Evolutionary conservation across 1,139 yeast species (phyloP).

Genomic region (Pichia sp.): DNA sequence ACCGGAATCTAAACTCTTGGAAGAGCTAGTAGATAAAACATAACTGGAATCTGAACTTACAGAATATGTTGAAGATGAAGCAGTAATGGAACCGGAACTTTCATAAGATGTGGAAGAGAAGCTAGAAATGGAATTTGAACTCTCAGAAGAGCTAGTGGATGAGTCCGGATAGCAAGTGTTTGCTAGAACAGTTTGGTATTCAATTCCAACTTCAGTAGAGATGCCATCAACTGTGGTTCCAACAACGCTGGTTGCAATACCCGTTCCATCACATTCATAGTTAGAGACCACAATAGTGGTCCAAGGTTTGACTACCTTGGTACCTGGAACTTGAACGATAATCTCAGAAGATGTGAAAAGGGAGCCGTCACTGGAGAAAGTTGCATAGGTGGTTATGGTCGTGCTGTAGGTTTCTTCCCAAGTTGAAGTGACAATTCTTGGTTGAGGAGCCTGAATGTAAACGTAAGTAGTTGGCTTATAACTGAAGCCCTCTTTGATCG

Average conservation of each 20-base stretch:
- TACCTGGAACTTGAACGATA: conserved; percentile 1
- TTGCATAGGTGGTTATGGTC: background rate
- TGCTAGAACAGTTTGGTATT: background rate
- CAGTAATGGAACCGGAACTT: background rate
- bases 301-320: conserved; percentile 4
- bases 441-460: background rate
- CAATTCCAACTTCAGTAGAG: background rate
- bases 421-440: background rate
- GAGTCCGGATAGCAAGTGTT: conserved; percentile 1
- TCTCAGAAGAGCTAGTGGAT: background rate
- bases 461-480: background rate
- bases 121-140: background rate
- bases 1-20: background rate
- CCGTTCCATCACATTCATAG: background rate
- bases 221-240: background rate
- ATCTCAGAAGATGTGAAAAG: conserved; percentile 2
- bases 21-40: background rate
- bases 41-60: background rate
- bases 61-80: background rate
- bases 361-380: background rate
- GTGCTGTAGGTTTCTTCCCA: conserved; percentile 1
- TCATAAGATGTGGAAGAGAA: background rate
- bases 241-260: background rate
- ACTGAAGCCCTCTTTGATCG: background rate
- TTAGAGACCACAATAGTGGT: background rate